Evolutionary conservation across 2,329 filamentous ascomycete genomes (phyloP), one percentile per base, ranked within the genome.

Genomic region (Fusarium buharicum): DNA sequence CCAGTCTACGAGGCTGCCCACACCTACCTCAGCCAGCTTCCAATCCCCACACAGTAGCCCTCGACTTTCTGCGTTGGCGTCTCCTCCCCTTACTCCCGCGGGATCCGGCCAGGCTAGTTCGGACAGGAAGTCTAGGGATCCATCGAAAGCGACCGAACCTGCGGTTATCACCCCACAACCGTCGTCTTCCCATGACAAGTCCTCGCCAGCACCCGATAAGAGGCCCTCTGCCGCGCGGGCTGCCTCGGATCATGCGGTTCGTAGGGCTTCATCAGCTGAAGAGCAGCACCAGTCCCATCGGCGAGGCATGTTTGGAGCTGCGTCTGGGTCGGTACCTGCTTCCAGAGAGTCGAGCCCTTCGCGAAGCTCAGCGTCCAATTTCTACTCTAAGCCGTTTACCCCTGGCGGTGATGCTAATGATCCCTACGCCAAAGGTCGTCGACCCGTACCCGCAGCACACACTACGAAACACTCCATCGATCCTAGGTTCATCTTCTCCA

Each of bases 71-170:
- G 86, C 90, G 54, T 85, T 96, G 78, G 90, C 94, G 68, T 96
- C 93, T 11, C 94, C 94, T 65, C 93, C 93, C 37, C 83, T 98
- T 48, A 97, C 93, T 12, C 94, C 94, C 16, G 88, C 92, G 50
- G 93, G 88, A 47, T 94, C 92, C 38, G 78, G 78, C 17, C 77
- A 76, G 73, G 73, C 67, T 39, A 72, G 64, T 33, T 62, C 68
- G 4, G 66, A 70, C 16, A 72, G 72, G 40, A 76, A 71, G 59
- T 50, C 69, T 70, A 70, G 65, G 68, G 75, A 71, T 58, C 77
- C 73, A 24, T 70, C 74, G 37, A 75, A 80, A 36, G 76, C 81
- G 58, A 62, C 67, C 55, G 76, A 78, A 30, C 71, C 74, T 8
- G 75, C 78, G 18, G 82, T 86, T 52, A 87, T 91, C 69, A 91